Evolutionary conservation across 805 yeast genomes (phyloP).

Genomic region (Lipomyces lipofer): DNA sequence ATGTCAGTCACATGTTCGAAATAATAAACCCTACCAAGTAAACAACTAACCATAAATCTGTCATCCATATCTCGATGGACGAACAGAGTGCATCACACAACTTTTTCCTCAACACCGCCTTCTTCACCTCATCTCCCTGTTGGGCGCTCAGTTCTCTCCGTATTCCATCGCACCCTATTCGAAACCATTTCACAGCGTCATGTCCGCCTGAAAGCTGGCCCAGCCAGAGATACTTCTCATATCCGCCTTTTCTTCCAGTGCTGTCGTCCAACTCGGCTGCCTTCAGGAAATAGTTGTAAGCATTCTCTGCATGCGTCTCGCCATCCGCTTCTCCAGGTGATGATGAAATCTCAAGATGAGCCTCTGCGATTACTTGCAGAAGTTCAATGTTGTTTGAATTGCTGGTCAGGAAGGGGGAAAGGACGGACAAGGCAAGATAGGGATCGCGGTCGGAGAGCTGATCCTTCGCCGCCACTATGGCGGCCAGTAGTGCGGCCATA

Average conservation of each 20-base stretch:
- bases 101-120: constrained; percentile 51
- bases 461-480: constrained; percentile 7
- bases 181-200: constrained; percentile 65
- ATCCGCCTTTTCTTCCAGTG: constrained; percentile 57
- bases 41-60: constrained; percentile 32
- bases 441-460: constrained; percentile 8
- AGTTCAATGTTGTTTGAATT: constrained; percentile 35
- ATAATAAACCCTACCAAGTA: not conserved
- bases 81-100: constrained; percentile 78
- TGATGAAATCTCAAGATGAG: constrained; percentile 71
- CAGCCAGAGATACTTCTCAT: constrained; percentile 79
- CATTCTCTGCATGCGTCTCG: constrained; percentile 60
- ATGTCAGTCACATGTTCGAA: not conserved
- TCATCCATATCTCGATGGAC: constrained; percentile 67
- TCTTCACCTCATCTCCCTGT: constrained; percentile 28
- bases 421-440: constrained; percentile 10
- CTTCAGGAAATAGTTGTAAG: constrained; percentile 57
- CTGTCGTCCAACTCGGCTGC: constrained; percentile 21
- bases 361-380: constrained; percentile 60
- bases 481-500: constrained; percentile 4
- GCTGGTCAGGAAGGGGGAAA: not conserved
- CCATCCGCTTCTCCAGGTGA: constrained; percentile 7
- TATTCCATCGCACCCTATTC: constrained; percentile 61
- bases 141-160: constrained; percentile 43
- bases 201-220: constrained; percentile 88